Base-by-base conservation (phyloP, 257 asterid species). In the Salvia splendens region DNA sequence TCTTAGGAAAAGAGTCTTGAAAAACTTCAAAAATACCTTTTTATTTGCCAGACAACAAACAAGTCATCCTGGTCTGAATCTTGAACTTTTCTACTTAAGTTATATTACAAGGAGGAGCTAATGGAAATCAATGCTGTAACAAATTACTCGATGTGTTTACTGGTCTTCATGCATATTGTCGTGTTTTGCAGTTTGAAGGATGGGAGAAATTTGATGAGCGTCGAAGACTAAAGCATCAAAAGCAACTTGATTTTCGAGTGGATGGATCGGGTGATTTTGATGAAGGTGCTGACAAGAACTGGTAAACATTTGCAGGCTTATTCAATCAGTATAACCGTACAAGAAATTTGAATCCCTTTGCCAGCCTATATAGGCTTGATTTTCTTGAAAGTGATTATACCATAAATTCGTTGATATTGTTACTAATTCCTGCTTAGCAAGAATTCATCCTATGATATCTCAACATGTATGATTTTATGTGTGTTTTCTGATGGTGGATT, bases 261-360 rank as follows among this genome's bases (percentile, higher is more conserved):
- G 56, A 72, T 64, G 84, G 92, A 73, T 78, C 92, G 9, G 87
- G 85, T 69, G 81, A 84, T 38, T 93, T 93, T 50, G 97, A 93
- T 65, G 99, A 93, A 84, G 99, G 99, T 60, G 99, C 99, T 67
- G 99, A 93, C 72, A 85, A 81, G 73, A 79, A 65, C 70, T 84
- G 85, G 82, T 82, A 64, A 15, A 17, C 30, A 24, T 24, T 14
- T 24, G 12, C 57, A 24, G 30, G 45, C 12, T 10, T 61, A 20
- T 67, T 63, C 30, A 32, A 48, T 57, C 55, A 41, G 59, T 53
- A 24, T 24, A 53, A 53, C 30, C 30, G 30, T 24, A 24, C 30
- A 24, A 24, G 30, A 24, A 17, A 3, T 52, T 17, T 20, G 9
- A 8, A 52, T 4, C 14, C 35, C 58, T 5, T 10, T 20, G 55